Conservation (phyloP, 2,329 filamentous ascomycete species). For the Pyricularia sp. region DNA sequence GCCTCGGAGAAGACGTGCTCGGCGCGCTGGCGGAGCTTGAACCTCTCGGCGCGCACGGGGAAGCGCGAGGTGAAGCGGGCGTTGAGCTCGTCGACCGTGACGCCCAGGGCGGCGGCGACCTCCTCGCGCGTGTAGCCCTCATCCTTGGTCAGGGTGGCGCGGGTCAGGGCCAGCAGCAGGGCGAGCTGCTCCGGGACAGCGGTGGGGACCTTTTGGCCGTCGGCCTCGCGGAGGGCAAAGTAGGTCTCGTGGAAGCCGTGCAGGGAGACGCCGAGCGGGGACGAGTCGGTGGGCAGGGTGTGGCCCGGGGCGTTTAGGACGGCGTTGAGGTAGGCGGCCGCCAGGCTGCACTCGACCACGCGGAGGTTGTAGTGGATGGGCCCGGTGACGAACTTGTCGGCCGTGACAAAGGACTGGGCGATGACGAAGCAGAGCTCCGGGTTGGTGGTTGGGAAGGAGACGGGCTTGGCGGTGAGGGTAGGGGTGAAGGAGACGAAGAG, state of each 20-base stretch:
- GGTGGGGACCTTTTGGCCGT: constrained; percentile 19
- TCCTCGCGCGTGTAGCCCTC: constrained; percentile 85
- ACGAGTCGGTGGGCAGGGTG: constrained; percentile 64
- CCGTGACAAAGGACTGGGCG: constrained; percentile 86
- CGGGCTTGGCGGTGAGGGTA: constrained; percentile 62
- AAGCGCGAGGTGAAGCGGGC: constrained; percentile 76
- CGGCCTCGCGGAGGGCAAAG: constrained; percentile 47
- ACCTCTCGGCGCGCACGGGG: constrained; percentile 77
- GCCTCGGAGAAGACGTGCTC: constrained; percentile 89
- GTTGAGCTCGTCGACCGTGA: constrained; percentile 64
- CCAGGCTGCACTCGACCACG: constrained; percentile 90
- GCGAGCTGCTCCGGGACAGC: constrained; percentile 55
- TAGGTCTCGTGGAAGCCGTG: constrained; percentile 81
- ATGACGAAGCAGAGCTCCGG: constrained; percentile 87
- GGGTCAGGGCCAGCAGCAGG: constrained; percentile 59
- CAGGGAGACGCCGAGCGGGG: constrained; percentile 73
- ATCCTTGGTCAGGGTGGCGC: constrained; percentile 63
- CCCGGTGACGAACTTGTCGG: constrained; percentile 90
- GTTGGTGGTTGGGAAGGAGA: constrained; percentile 71
- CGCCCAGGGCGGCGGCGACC: constrained; percentile 59
- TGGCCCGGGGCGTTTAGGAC: constrained; percentile 46
- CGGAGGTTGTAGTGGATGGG: constrained; percentile 94
- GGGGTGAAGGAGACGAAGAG: constrained; percentile 88
- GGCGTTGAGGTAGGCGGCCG: constrained; percentile 60
- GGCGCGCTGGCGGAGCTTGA: constrained; percentile 80